Evolutionary conservation across 176 grass and related monocot species (phyloP).

Genomic region (Alopecurus myosuroides): DNA sequence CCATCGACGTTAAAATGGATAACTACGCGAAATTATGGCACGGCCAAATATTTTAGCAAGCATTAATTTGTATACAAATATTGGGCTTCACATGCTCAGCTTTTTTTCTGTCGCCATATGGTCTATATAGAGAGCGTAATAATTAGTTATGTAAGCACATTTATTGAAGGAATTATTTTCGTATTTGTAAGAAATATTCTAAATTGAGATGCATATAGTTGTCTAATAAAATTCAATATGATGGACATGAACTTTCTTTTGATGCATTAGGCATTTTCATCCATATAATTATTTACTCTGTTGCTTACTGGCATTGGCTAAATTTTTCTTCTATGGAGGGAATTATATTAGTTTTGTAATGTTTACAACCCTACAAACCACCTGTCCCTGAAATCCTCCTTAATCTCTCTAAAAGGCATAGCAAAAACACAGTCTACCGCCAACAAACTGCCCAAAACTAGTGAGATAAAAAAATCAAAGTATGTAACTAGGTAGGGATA

Average conservation of each 20-base stretch:
- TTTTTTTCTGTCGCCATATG: not conserved
- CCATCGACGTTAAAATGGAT: not conserved
- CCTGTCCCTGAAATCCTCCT: no score
- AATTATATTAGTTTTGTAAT: not conserved
- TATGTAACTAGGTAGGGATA: no score
- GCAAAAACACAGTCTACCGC: no score
- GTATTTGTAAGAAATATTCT: not conserved
- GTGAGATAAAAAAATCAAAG: no score
- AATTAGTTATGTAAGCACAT: not conserved
- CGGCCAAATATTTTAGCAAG: not conserved
- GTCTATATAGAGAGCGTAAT: not conserved
- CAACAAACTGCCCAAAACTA: no score
- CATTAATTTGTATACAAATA: not conserved
- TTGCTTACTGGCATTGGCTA: not conserved
- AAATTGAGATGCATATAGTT: not conserved
- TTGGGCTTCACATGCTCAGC: not conserved
- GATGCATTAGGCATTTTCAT: not conserved
- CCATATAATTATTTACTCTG: not conserved
- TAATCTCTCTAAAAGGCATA: no score
- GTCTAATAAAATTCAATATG: not conserved
- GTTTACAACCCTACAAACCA: no score
- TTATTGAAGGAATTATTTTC: not conserved
- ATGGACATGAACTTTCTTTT: not conserved
- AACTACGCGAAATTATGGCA: not conserved
- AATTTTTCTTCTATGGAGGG: not conserved